These are phyloP conservation scores for Waitea zeae DNA, from an alignment of 1,284 basidiomycete genomes.

Conservation along the genomic window DNA sequence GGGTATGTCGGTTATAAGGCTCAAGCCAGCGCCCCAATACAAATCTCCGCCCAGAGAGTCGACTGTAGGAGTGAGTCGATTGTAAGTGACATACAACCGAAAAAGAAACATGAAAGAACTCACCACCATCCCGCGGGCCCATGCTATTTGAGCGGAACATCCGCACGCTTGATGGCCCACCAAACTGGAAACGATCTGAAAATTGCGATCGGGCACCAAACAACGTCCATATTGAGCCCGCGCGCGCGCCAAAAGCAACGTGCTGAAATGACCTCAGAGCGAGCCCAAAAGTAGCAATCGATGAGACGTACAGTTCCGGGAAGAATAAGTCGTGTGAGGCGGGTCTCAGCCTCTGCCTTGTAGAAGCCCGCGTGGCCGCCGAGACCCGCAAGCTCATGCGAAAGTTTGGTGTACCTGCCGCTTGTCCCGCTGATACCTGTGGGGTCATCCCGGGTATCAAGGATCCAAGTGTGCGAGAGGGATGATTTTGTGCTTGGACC, in stretches of 20 bases:
- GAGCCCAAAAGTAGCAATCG: too few species aligned
- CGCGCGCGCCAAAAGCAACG: constrained; percentile 41
- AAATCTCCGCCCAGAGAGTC: constrained; percentile 85
- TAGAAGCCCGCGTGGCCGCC: constrained; percentile 57
- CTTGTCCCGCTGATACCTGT: constrained; percentile 40
- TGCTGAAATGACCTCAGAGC: constrained; percentile 22
- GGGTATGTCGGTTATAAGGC: constrained; percentile 70
- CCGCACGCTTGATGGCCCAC: constrained; percentile 82
- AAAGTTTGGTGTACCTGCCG: constrained; percentile 46
- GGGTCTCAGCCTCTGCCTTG: constrained; percentile 56
- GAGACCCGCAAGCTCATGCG: constrained; percentile 66
- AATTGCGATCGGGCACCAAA: constrained; percentile 29
- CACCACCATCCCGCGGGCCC: constrained; percentile 70
- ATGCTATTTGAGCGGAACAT: constrained; percentile 77
- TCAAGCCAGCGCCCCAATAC: constrained; percentile 73
- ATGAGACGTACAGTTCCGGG: constrained; percentile 38
- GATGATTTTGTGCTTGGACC: constrained; percentile 74
- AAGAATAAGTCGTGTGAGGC: constrained; percentile 34
- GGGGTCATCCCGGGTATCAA: constrained; percentile 75
- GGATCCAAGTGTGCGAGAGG: constrained; percentile 60
- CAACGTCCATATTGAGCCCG: constrained; percentile 45
- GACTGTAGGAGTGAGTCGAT: constrained; percentile 15
- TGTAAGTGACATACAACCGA: background rate
- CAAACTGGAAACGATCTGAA: constrained; percentile 84
- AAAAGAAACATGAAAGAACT: constrained; percentile 16